phyloP scores from a whole-genome alignment of 345 rosid species.

The Aquilaria malaccensis region DNA sequence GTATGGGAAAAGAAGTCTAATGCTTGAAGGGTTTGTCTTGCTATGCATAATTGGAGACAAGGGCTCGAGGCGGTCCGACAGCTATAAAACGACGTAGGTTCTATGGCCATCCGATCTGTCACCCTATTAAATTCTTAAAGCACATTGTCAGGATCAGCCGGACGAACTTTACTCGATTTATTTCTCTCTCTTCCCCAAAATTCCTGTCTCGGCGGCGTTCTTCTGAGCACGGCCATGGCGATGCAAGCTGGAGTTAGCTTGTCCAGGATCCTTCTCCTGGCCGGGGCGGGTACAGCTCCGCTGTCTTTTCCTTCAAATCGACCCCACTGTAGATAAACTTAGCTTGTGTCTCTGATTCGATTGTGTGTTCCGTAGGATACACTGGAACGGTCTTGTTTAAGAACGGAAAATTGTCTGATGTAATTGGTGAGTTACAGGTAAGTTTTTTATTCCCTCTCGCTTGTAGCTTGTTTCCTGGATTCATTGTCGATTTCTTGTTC shows the following conservation, averaged over 20 bases:
- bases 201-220: not conserved
- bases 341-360: slow-evolving; percentile 9
- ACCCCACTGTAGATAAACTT: not conserved
- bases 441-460: not conserved
- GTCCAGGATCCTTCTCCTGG: slow-evolving; percentile 62
- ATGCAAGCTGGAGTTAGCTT: slow-evolving; percentile 72
- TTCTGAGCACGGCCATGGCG: slow-evolving; percentile 39
- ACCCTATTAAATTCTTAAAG: not conserved
- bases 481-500: not conserved
- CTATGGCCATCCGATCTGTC: not conserved
- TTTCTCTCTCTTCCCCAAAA: not conserved
- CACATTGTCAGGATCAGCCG: not conserved
- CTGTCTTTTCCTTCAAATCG: not conserved
- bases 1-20: too few relatives aligned
- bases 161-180: not conserved
- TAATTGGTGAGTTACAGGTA: slow-evolving; percentile 81
- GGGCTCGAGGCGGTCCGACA: too few relatives aligned
- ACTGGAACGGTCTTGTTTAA: slow-evolving; percentile 65
- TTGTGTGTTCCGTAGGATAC: slow-evolving; percentile 39
- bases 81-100: not conserved
- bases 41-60: too few relatives aligned
- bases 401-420: slow-evolving; percentile 77
- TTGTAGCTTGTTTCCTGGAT: slow-evolving; percentile 2
- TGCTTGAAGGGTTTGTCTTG: too few relatives aligned
- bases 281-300: slow-evolving; percentile 63